A percentile compares a stretch with the other conserved stretches of the same genome.
phyloP scores from a whole-genome alignment of 345 rosid species.

The Lepidium sativum region DNA sequence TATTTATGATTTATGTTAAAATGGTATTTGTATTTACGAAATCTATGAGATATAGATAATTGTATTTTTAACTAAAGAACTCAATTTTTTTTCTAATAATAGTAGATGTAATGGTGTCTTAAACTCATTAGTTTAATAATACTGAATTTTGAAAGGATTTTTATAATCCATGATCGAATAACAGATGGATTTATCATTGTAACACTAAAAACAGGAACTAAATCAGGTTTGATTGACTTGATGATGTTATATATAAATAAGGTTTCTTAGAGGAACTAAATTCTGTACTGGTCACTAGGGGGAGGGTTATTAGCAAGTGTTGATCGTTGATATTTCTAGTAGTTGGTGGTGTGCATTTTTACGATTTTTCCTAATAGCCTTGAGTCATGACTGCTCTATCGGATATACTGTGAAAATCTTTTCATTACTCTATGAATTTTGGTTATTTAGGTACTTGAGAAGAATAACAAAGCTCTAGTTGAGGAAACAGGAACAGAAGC shows the following conservation, averaged over 20 bases:
- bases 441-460: conserved; percentile 34
- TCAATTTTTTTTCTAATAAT: too few species aligned
- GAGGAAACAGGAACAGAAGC: conserved; percentile 23
- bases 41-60: too few species aligned
- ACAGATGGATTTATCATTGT: too few species aligned
- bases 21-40: too few species aligned
- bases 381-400: background rate
- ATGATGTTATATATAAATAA: background rate
- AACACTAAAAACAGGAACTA: background rate
- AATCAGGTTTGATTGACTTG: background rate
- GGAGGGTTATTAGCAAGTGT: background rate
- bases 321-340: background rate
- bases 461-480: conserved; percentile 2
- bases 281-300: background rate
- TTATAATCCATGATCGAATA: too few species aligned
- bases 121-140: too few species aligned
- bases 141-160: too few species aligned
- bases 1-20: too few species aligned
- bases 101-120: too few species aligned
- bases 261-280: background rate
- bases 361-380: background rate
- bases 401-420: background rate
- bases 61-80: too few species aligned
- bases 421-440: background rate
- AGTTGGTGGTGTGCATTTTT: background rate